Conservation (phyloP, 176 grass and related monocot species). For the Cenchrus fungigraminus region DNA sequence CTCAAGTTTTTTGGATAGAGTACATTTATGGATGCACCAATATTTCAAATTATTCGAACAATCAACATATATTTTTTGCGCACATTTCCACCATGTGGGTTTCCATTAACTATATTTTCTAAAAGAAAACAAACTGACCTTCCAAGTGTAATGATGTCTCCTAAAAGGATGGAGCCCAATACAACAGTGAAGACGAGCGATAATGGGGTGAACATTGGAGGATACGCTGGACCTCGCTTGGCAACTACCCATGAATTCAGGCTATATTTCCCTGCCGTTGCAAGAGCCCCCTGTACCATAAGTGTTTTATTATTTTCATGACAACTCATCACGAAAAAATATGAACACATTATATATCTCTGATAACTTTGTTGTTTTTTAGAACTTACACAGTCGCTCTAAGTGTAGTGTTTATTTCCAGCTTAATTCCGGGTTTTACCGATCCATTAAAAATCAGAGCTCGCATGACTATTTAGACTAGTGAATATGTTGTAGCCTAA, state of each 20-base stretch:
- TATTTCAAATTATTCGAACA: too few relatives aligned
- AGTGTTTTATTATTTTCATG: background rate
- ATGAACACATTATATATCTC: background rate
- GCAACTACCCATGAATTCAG: conserved; percentile 49
- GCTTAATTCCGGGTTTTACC: too few relatives aligned
- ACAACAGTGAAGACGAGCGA: conserved; percentile 39
- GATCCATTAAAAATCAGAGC: too few relatives aligned
- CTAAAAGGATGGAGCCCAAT: conserved; percentile 34
- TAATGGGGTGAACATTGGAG: conserved; percentile 52
- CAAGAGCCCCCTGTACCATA: conserved; percentile 40
- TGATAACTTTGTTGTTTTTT: too few relatives aligned
- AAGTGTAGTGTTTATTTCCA: background rate
- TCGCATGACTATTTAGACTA: too few relatives aligned
- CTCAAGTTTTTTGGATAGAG: too few relatives aligned
- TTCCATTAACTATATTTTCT: too few relatives aligned
- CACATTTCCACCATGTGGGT: too few relatives aligned
- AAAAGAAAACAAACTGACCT: too few relatives aligned
- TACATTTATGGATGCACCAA: too few relatives aligned
- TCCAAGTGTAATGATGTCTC: conserved; percentile 18
- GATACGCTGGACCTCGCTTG: conserved; percentile 52
- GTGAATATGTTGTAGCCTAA: too few relatives aligned
- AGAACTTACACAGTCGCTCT: background rate
- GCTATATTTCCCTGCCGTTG: conserved; percentile 48
- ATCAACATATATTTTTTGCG: too few relatives aligned
- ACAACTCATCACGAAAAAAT: background rate